Evolutionary conservation across 2,329 filamentous ascomycete genomes (phyloP).

Genomic region (Fusarium avenaceum): DNA sequence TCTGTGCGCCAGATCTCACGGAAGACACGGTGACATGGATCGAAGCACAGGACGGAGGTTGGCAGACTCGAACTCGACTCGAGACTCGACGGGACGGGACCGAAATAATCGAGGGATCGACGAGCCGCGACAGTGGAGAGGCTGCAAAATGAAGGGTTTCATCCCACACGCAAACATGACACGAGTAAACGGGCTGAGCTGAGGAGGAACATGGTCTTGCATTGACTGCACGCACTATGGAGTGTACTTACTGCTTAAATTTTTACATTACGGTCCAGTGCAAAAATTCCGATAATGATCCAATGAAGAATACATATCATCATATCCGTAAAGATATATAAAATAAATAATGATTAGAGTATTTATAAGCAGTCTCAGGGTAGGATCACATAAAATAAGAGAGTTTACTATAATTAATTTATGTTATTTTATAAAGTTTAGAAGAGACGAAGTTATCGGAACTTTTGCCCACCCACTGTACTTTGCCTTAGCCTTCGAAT

Average conservation of each 20-base stretch:
- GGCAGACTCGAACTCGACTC: conserved; percentile 38
- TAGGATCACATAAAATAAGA: too few species aligned
- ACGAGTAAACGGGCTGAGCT: conserved; percentile 39
- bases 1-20: conserved; percentile 48
- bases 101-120: conserved; percentile 32
- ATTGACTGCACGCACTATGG: conserved; percentile 16
- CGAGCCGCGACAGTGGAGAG: conserved; percentile 27
- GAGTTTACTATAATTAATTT: too few species aligned
- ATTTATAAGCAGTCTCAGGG: too few species aligned
- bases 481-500: conserved; percentile 7
- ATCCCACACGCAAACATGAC: conserved; percentile 46
- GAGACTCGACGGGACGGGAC: conserved; percentile 30
- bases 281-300: too few species aligned
- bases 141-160: conserved; percentile 41
- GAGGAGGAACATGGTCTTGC: conserved; percentile 30
- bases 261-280: neutral
- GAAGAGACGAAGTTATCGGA: too few species aligned
- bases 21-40: conserved; percentile 44
- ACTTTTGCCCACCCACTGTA: too few species aligned
- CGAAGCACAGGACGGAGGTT: conserved; percentile 44
- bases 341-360: too few species aligned
- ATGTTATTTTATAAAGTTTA: too few species aligned
- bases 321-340: too few species aligned
- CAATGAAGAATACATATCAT: too few species aligned
- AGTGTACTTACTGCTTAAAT: conserved; percentile 35